These are phyloP conservation scores for Jackrogersella minutella DNA, from an alignment of 495 filamentous ascomycete genomes.

Conservation along the genomic window DNA sequence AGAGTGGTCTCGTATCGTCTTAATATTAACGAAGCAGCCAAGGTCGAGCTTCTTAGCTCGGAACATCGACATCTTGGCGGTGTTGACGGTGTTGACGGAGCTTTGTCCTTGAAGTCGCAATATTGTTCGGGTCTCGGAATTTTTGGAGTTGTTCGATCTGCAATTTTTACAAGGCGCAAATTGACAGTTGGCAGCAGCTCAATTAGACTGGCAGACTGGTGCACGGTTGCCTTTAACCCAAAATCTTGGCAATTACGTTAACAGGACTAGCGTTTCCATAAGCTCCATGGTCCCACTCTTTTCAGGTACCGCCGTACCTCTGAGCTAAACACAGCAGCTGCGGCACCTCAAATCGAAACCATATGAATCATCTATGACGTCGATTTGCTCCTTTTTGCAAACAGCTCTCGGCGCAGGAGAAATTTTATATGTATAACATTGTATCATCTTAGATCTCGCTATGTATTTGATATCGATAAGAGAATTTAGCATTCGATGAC, in stretches of 20 bases:
- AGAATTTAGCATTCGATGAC: slow-evolving; percentile 20
- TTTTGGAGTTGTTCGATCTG: slow-evolving; percentile 34
- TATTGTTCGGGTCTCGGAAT: slow-evolving; percentile 15
- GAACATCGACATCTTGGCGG: slow-evolving; percentile 76
- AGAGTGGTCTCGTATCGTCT: slow-evolving; percentile 87
- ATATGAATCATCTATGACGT: slow-evolving; percentile 36
- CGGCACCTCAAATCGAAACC: slow-evolving; percentile 3
- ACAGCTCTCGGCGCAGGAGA: not conserved
- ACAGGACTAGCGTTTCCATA: slow-evolving; percentile 15
- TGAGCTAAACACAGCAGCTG: slow-evolving; percentile 8
- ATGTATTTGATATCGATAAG: slow-evolving; percentile 22
- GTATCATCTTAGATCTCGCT: not conserved
- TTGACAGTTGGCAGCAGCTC: slow-evolving; percentile 1
- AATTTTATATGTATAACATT: not conserved
- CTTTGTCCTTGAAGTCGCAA: slow-evolving; percentile 15
- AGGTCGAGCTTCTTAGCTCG: slow-evolving; percentile 87
- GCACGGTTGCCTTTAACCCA: too few species aligned
- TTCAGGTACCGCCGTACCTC: slow-evolving; percentile 18
- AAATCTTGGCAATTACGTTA: not conserved
- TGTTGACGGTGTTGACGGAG: slow-evolving; percentile 29
- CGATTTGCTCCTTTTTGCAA: slow-evolving; percentile 11
- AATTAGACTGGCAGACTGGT: not conserved
- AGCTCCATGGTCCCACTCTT: slow-evolving; percentile 7
- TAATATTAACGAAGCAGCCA: slow-evolving; percentile 82
- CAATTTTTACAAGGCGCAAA: not conserved